A percentile compares a stretch with the other conserved stretches of the same genome.
Conservation (phyloP, 176 grass and related monocot genomes). For the Carex littledalei region DNA sequence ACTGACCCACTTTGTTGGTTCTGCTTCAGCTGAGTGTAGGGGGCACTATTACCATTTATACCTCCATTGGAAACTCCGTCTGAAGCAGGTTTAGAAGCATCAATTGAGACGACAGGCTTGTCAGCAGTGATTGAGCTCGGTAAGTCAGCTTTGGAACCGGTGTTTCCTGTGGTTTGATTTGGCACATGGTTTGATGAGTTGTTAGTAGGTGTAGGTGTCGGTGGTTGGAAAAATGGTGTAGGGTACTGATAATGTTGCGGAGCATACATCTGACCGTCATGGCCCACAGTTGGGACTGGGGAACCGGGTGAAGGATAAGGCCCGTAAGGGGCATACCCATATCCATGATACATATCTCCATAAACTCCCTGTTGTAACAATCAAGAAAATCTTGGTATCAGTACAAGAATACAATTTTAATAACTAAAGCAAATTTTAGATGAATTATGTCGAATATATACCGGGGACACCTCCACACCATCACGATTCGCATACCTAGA, state of each 20-base stretch:
- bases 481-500: conserved; percentile 58
- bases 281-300: conserved; percentile 57
- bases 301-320: conserved; percentile 75
- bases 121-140: conserved; percentile 40
- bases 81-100: conserved; percentile 31
- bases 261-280: conserved; percentile 62
- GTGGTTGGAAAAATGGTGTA: conserved; percentile 56
- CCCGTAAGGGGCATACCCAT: conserved; percentile 72
- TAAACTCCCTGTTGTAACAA: conserved; percentile 59
- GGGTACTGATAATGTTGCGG: conserved; percentile 83
- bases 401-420: not conserved
- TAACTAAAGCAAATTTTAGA: not conserved
- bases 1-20: conserved; percentile 42
- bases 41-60: conserved; percentile 32
- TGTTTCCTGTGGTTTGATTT: conserved; percentile 9
- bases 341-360: conserved; percentile 86
- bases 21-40: conserved; percentile 36
- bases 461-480: conserved; percentile 49
- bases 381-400: conserved; percentile 5
- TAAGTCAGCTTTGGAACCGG: conserved; percentile 43
- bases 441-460: conserved; percentile 21
- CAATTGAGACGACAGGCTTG: conserved; percentile 34
- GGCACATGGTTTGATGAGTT: conserved; percentile 30
- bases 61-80: conserved; percentile 42
- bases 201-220: conserved; percentile 34